Base-by-base conservation (phyloP, 371 early-diverging fungal genomes). In the Apophysomyces sp. region DNA sequence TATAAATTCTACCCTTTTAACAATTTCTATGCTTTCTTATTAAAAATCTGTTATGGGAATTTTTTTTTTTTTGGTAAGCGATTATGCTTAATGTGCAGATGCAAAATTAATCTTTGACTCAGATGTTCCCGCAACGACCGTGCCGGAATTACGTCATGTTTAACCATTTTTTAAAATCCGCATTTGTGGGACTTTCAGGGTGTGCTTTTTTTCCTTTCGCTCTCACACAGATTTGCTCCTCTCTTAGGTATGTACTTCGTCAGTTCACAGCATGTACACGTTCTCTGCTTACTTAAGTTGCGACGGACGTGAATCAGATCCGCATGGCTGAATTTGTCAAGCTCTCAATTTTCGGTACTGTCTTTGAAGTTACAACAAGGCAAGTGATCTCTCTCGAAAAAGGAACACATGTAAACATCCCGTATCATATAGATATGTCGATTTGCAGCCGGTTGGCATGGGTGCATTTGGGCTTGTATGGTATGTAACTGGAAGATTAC, bases 381-480 rank as follows among this genome's bases (percentile, higher is more conserved):
- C 90, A 85, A 57, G 30, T 13, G 5, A 53, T 16, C 39, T 13
- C n/a, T 26, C 29, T 31, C 36, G 21, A 9, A 15, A 32, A 15
- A 58, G 26, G 53, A 12, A 55, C 27, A 34, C 24, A 18, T 36
- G 34, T 44, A 29, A 30, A 44, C 24, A 24, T 24, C 24, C 13
- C 24, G 21, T 61, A 16, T 54, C 30, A 39, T 39, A 26, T 62
- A 91, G 93, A 80, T 96, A 96, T 82, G 87, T 88, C 29, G 91
- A 94, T 77, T 83, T 96, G 58, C 91, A 95, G 67, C 95, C 96
- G 27, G 92, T 97, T n/a, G 98, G 98, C 51, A 94, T 96, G 94
- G 98, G 98, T 52, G 95, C 96, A 6, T 97, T 96, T 75, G 98
- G 98, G 62, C 83, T 96, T 13, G 98, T 97, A 16, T 96, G 95